Conservation (phyloP, 306 rosid species). For the cucumber (Cucumis sativus) region Cucumber_9930_V3 NC_026656.2:14593501-14594000, state of each 20-base stretch:
- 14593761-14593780: neutral
- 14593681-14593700: neutral
- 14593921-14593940: conserved; percentile 1
- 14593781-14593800: neutral
- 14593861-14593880: too few relatives aligned
- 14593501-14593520: neutral
- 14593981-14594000: too few relatives aligned
- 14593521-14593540: neutral
- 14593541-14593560: neutral
- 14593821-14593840: too few relatives aligned
- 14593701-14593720: neutral
- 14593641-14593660: neutral
- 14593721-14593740: neutral
- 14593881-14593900: neutral
- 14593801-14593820: neutral
- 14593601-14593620: neutral
- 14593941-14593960: conserved; percentile 17
- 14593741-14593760: neutral
- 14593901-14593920: conserved; percentile 2
- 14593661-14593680: too few relatives aligned
- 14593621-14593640: neutral
- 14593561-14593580: neutral
- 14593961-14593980: conserved; percentile 34
- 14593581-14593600: neutral
- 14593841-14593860: too few relatives aligned